Percentiles rank a stretch among this genome's conserved stretches.
Conservation (phyloP, 345 rosid genomes). For the Kernera saxatilis region DNA sequence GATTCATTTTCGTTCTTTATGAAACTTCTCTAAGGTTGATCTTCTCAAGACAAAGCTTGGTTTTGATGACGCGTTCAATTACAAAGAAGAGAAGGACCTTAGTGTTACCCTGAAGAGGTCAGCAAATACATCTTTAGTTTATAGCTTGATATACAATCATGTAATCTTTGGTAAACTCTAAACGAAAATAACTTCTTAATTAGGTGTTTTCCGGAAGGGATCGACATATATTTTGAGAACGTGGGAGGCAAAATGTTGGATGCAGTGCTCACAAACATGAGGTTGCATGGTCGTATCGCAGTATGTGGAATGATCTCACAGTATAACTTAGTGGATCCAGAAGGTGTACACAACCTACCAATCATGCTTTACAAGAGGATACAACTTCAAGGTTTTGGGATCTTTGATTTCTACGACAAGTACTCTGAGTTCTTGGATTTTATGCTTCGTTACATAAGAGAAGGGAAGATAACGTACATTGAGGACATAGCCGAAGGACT, state of each 20-base stretch:
- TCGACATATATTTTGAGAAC: conserved; percentile 57
- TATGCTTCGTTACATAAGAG: conserved; percentile 36
- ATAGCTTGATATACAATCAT: not conserved
- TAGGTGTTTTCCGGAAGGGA: conserved; percentile 58
- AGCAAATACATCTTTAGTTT: not conserved
- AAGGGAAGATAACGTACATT: conserved; percentile 34
- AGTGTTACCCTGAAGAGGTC: conserved; percentile 42
- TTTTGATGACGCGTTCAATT: conserved; percentile 56
- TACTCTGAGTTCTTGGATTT: conserved; percentile 36
- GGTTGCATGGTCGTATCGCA: conserved; percentile 43
- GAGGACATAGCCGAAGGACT: conserved; percentile 49
- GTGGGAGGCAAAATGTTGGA: conserved; percentile 70
- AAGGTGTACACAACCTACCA: conserved; percentile 34
- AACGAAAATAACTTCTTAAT: not conserved
- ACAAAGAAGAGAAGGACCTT: conserved; percentile 45
- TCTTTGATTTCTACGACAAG: conserved; percentile 23
- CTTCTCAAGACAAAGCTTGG: conserved; percentile 49
- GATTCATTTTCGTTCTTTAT: not conserved
- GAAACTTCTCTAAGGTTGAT: conserved; percentile 28
- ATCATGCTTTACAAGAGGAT: conserved; percentile 25
- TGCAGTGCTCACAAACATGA: conserved; percentile 57
- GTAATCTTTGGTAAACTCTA: not conserved
- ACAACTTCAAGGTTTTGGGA: conserved; percentile 35
- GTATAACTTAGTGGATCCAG: conserved; percentile 29
- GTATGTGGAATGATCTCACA: conserved; percentile 51